These are phyloP conservation scores for Trypanosoma grayi DNA, from an alignment of 208 protist species.

Conservation along the genomic window DNA sequence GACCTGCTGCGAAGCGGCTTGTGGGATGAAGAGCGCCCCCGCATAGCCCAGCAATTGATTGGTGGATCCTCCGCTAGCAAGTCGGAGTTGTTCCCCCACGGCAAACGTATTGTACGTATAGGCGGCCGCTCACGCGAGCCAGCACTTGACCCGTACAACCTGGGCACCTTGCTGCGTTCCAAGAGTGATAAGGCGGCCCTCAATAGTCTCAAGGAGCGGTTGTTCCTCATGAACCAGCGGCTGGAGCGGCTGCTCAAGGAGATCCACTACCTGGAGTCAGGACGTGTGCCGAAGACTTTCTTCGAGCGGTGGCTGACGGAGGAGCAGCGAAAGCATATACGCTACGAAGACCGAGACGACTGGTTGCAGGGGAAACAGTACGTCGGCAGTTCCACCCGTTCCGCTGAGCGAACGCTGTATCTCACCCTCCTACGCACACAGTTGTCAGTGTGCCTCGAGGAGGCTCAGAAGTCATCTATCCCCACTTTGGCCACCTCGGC, in stretches of 20 bases:
- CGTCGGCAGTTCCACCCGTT: slow-evolving; percentile 33
- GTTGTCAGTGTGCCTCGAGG: slow-evolving; percentile 30
- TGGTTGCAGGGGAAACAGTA: slow-evolving; percentile 76
- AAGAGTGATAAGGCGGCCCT: slow-evolving; percentile 59
- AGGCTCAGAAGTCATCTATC: background rate
- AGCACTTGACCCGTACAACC: slow-evolving; percentile 74
- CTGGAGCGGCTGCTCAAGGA: slow-evolving; percentile 79
- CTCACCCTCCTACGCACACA: slow-evolving; percentile 48
- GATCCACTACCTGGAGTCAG: slow-evolving; percentile 81
- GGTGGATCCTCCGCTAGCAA: slow-evolving; percentile 23
- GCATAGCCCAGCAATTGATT: slow-evolving; percentile 35
- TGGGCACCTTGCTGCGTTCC: slow-evolving; percentile 55
- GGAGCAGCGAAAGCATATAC: slow-evolving; percentile 67
- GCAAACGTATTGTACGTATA: slow-evolving; percentile 81
- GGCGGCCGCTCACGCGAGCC: slow-evolving; percentile 78
- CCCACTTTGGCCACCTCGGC: background rate
- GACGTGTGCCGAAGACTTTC: slow-evolving; percentile 71
- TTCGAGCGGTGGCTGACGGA: slow-evolving; percentile 88
- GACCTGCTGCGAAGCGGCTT: slow-evolving; percentile 73
- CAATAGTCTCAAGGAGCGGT: slow-evolving; percentile 75
- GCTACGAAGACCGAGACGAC: slow-evolving; percentile 79
- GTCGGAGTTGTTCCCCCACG: slow-evolving; percentile 64
- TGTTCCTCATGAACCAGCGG: slow-evolving; percentile 70
- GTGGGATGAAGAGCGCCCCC: slow-evolving; percentile 64
- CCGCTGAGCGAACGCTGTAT: slow-evolving; percentile 28